Base-by-base conservation (phyloP, 805 yeast species). In the Sugiyamaella americana region DNA sequence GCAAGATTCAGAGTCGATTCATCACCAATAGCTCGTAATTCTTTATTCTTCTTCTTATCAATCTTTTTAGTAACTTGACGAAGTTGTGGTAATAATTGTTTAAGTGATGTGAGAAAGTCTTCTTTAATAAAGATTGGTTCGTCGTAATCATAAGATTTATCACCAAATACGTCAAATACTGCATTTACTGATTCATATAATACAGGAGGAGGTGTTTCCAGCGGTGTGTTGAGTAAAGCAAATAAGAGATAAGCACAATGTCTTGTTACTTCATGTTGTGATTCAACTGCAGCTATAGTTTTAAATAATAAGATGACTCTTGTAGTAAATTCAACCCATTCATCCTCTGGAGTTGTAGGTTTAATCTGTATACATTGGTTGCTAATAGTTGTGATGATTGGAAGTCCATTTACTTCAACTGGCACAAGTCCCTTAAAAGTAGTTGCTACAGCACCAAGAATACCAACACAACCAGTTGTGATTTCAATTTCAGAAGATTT, bases 121-220 rank as follows among this genome's bases (percentile, higher is more conserved):
- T 73, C 72, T 6, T 71, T 61, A 21, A 82, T 84, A 62, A 82
- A 91, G 1, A 85, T 75, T 2, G 78, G 77, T 21, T 63, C 66
- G 60, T 87, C 95, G 58, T 87, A 88, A 13, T 70, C 74, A 56
- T 72, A 83, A 3, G 62, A 67, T 32, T 74, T 74, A 65, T 93
- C 98, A 11, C 84, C 84, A 65, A 83, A 93, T 4, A 88, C 70
- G 50, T 87, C 96, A 63, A 79, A 87, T 4, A 88, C 58, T 2
- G 77, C 68, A 57, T 86, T 82, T 19, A 86, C 63, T 21, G 82
- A 67, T 51, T 83, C 91, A 36, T 79, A 63, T 3, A 79, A 65
- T 8, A 79, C 62, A 50, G 69, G 73, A 1, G 70, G 60, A 1
- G 68, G 58, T 2, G 64, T 51, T 17, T 57, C 50, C 13, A 62